Evolutionary conservation across 140 eudicot genomes (phyloP).

Genomic region (Cichorium intybus): DNA sequence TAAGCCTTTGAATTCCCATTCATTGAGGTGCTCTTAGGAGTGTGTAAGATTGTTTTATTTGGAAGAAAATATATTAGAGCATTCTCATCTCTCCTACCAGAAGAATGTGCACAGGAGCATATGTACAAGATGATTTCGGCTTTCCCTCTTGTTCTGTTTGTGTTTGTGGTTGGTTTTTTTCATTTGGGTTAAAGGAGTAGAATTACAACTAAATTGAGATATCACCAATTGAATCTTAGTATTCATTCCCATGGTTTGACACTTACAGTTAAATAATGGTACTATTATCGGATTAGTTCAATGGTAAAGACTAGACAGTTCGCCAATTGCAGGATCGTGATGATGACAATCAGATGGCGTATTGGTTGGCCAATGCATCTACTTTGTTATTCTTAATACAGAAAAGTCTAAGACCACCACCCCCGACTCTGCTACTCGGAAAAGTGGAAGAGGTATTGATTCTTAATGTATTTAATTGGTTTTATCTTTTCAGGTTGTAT

Average conservation of each 20-base stretch:
- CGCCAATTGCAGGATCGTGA: slow-evolving; percentile 66
- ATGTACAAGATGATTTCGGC: no score
- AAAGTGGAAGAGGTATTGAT: slow-evolving; percentile 71
- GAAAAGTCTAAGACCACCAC: slow-evolving; percentile 56
- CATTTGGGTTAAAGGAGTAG: no score
- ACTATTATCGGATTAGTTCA: background rate
- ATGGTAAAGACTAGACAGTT: background rate
- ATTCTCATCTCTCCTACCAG: no score
- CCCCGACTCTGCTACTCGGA: slow-evolving; percentile 71
- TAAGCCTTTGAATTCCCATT: no score
- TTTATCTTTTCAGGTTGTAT: background rate
- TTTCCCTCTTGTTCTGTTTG: no score
- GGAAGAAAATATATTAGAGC: no score
- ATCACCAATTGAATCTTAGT: no score
- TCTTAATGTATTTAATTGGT: background rate
- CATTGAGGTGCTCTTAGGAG: no score
- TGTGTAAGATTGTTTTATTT: no score
- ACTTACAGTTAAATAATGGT: background rate
- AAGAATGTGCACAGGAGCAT: no score
- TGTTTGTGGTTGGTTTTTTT: no score
- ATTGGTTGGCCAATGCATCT: slow-evolving; percentile 82
- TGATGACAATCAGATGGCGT: slow-evolving; percentile 66
- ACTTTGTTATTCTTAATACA: slow-evolving; percentile 71
- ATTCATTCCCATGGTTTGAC: background rate
- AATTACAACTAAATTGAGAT: background rate